These are phyloP conservation scores for Beauveria rudraprayagi DNA, from an alignment of 2,329 filamentous ascomycete genomes.

Conservation along the genomic window DNA sequence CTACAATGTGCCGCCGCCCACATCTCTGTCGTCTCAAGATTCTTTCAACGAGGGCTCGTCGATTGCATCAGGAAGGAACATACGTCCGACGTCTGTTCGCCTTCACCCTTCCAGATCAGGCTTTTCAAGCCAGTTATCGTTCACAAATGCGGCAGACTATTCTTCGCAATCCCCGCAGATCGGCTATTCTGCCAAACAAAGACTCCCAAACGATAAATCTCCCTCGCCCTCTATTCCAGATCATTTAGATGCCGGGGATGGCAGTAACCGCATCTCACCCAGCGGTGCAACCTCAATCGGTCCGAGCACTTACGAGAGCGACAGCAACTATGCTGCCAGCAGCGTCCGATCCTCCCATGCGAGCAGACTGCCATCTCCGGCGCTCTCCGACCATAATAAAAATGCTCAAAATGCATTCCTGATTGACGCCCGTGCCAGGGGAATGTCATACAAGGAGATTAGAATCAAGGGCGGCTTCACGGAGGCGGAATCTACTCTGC, in stretches of 20 bases:
- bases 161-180: background rate
- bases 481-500: slow-evolving; percentile 64
- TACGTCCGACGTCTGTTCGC: background rate
- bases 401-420: slow-evolving; percentile 29
- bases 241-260: no score
- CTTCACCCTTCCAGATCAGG: background rate
- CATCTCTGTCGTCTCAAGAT: slow-evolving; percentile 1
- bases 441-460: slow-evolving; percentile 60
- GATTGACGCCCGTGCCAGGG: slow-evolving; percentile 43
- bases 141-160: background rate
- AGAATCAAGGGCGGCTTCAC: slow-evolving; percentile 43
- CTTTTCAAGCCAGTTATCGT: background rate
- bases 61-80: background rate
- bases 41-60: slow-evolving; percentile 4
- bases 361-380: background rate
- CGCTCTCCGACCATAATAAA: background rate
- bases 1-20: slow-evolving; percentile 8
- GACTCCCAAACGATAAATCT: background rate
- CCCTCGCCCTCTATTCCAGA: background rate
- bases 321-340: background rate
- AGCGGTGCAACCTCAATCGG: background rate
- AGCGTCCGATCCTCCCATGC: background rate
- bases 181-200: background rate
- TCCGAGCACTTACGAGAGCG: slow-evolving; percentile 2
- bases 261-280: background rate